Evolutionary conservation across 2,329 filamentous ascomycete species (phyloP), one percentile per base, ranked within the genome.

Genomic region (Hypoxylon sp.): DNA sequence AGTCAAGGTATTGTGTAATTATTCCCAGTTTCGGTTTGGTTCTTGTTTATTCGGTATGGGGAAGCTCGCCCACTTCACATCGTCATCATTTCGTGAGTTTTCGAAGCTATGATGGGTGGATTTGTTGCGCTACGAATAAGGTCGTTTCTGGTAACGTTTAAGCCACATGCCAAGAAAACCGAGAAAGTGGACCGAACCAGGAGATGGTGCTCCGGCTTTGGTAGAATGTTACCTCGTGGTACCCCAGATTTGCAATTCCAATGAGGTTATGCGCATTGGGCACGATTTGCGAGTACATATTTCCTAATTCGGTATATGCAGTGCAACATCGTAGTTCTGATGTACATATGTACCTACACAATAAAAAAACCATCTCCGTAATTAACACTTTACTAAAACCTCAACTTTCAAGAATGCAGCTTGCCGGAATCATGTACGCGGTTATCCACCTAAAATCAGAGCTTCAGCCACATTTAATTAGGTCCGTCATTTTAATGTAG

Each of bases 51-150:
- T 15, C 25, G 16, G n/a, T n/a, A 51, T 26, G 31, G 34, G 52
- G 41, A 20, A 43, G 48, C 32, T 49, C 15, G 11, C 35, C 7
- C 17, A 44, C n/a, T 42, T 42, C 32, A 51, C 41, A 21, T 42
- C 50, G 50, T 57, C 54, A 57, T 55, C 41, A 51, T 54, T 42
- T 47, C 42, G 50, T 47, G 51, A 44, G 32, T 21, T 46, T 25
- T 26, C 13, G 36, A 29, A 42, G 44, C 44, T 37, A 47, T 16
- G 31, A 45, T 31, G 34, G 47, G 11, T 19, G 23, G 13, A 12
- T 27, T 31, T 17, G 31, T 15, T 27, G 25, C 8, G 3, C 35
- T 32, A 21, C 26, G 29, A 32, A 36, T 40, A 42, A 7, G 35
- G 31, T 27, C 15, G 43, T 31, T 52, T 47, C 44, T 49, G 49